Conservation (phyloP, 2,329 filamentous ascomycete genomes). For the Talaromyces sp. region DNA sequence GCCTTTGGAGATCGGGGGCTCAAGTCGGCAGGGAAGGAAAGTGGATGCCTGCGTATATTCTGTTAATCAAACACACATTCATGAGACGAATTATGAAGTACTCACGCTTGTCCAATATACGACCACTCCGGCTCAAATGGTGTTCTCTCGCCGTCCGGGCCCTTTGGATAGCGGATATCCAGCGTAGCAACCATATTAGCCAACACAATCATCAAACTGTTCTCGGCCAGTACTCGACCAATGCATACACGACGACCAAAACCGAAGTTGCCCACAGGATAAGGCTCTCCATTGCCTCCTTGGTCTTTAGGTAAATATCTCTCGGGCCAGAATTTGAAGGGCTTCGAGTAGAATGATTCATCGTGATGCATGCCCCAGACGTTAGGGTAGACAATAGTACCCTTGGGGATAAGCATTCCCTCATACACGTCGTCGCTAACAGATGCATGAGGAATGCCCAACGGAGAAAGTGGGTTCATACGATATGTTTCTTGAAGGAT, state of each 20-base stretch:
- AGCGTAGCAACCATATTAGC: constrained; percentile 5
- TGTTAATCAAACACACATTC: background rate
- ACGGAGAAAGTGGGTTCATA: constrained; percentile 48
- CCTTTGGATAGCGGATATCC: constrained; percentile 4
- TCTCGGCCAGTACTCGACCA: background rate
- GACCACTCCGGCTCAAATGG: constrained; percentile 10
- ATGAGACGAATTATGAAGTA: background rate
- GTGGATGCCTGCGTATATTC: background rate
- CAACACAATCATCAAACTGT: constrained; percentile 7
- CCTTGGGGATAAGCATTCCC: constrained; percentile 58
- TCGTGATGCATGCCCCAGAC: constrained; percentile 50
- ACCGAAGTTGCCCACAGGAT: constrained; percentile 6
- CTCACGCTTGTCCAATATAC: constrained; percentile 9
- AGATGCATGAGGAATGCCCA: constrained; percentile 57
- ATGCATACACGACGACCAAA: constrained; percentile 13
- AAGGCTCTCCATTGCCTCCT: constrained; percentile 5
- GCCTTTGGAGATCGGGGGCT: background rate
- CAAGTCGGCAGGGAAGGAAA: constrained; percentile 2
- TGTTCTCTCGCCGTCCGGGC: background rate
- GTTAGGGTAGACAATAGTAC: constrained; percentile 50
- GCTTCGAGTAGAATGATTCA: constrained; percentile 38
- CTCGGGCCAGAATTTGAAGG: constrained; percentile 34
- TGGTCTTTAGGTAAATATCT: constrained; percentile 25
- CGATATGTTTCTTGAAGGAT: constrained; percentile 51
- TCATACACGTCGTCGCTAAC: constrained; percentile 58